These are phyloP conservation scores for Cystobasidium ongulense DNA, from an alignment of 768 basidiomycete genomes.

Conservation along the genomic window DNA sequence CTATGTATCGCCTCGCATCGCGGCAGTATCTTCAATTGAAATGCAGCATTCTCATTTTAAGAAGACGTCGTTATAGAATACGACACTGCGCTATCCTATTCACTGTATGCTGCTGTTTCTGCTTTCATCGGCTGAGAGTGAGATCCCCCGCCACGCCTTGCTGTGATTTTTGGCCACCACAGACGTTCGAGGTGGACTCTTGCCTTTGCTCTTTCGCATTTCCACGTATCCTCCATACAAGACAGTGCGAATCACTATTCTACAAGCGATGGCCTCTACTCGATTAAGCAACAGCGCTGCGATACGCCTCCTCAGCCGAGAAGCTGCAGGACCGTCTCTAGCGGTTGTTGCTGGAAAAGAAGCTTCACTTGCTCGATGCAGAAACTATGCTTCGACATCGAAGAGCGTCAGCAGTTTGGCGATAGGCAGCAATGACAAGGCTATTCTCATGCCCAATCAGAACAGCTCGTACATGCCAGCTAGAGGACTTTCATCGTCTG, in stretches of 20 bases:
- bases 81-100: too few species aligned
- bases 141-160: neutral
- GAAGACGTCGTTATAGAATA: too few species aligned
- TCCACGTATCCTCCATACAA: neutral
- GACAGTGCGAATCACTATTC: too few species aligned
- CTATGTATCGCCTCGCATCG: too few species aligned
- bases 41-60: too few species aligned
- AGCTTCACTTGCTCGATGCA: neutral
- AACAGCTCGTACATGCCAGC: neutral
- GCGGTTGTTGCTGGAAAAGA: neutral
- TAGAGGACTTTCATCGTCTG: neutral
- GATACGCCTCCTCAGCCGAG: neutral
- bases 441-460: neutral
- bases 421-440: neutral
- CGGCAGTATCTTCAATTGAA: too few species aligned
- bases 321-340: neutral
- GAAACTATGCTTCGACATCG: constrained; percentile 13
- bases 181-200: too few species aligned
- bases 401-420: neutral
- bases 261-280: neutral
- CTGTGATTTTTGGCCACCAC: neutral
- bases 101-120: too few species aligned
- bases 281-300: neutral
- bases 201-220: neutral
- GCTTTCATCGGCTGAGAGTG: too few species aligned